phyloP scores from a whole-genome alignment of 306 rosid genomes.

The Castanea sativa region DNA sequence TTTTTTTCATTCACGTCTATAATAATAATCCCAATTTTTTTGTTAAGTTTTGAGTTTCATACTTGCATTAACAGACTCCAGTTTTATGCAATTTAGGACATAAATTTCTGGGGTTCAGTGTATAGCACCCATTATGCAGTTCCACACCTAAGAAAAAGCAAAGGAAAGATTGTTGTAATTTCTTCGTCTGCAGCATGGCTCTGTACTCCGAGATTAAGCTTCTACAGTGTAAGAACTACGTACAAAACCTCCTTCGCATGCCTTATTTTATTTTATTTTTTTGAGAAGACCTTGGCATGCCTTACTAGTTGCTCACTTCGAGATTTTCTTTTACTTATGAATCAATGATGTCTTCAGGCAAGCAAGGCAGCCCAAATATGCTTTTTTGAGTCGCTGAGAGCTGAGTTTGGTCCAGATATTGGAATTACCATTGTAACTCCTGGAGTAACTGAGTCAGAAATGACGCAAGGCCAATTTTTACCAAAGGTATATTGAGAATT shows the following conservation, averaged over 20 bases:
- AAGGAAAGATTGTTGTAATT: too few relatives aligned
- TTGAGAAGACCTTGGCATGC: neutral
- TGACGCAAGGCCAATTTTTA: neutral
- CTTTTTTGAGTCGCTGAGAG: conserved; percentile 24
- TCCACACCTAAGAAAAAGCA: too few relatives aligned
- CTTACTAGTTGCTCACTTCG: neutral
- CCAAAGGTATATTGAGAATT: too few relatives aligned
- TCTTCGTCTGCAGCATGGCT: neutral
- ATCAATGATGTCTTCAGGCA: conserved; percentile 11
- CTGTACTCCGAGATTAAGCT: neutral
- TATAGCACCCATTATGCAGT: too few relatives aligned
- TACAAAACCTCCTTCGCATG: neutral
- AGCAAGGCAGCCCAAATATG: conserved; percentile 15
- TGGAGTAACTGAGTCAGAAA: conserved; percentile 1
- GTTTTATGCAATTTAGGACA: neutral
- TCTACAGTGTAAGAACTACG: neutral
- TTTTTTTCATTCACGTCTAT: too few relatives aligned
- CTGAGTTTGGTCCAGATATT: conserved; percentile 17
- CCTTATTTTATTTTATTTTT: neutral
- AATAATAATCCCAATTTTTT: too few relatives aligned
- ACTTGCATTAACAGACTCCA: too few relatives aligned
- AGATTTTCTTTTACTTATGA: neutral
- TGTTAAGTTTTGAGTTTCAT: too few relatives aligned
- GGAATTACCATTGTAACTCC: conserved; percentile 17
- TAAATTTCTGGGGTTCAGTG: neutral